Evolutionary conservation across 2,329 filamentous ascomycete genomes (phyloP).

Genomic region (Pseudodiploospora longispora): DNA sequence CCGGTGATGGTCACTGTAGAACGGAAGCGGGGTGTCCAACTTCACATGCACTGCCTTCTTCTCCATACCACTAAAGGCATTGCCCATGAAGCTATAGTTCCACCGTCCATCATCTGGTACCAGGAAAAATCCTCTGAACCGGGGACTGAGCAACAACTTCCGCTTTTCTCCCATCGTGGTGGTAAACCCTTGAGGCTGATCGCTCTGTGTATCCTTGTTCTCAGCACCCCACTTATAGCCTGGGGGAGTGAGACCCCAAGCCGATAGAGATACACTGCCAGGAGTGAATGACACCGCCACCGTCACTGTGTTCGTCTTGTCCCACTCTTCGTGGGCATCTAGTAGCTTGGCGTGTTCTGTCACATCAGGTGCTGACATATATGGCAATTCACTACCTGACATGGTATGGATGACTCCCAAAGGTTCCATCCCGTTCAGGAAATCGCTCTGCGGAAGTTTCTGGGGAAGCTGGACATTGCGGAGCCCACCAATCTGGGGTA

Average conservation of each 20-base stretch:
- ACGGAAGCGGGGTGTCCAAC: constrained; percentile 81
- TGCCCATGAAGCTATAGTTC: constrained; percentile 99
- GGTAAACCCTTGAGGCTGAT: constrained; percentile 89
- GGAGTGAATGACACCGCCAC: constrained; percentile 96
- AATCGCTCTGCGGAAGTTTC: constrained; percentile 84
- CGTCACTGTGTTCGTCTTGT: constrained; percentile 82
- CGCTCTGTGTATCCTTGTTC: constrained; percentile 86
- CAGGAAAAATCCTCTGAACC: constrained; percentile 92
- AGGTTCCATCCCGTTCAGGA: constrained; percentile 77
- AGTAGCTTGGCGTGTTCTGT: constrained; percentile 90
- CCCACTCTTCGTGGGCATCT: constrained; percentile 58
- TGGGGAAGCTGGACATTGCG: constrained; percentile 88
- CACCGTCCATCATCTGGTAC: constrained; percentile 83
- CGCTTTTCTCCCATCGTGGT: constrained; percentile 92
- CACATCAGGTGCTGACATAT: constrained; percentile 93
- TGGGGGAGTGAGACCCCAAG: constrained; percentile 84
- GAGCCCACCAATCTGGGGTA: constrained; percentile 90
- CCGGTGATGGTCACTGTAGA: constrained; percentile 88
- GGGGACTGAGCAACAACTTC: constrained; percentile 85
- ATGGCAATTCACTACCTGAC: constrained; percentile 87
- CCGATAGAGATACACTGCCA: constrained; percentile 87
- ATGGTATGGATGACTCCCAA: constrained; percentile 93
- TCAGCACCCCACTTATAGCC: constrained; percentile 97
- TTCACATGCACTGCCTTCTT: constrained; percentile 89
- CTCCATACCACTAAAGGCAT: constrained; percentile 75